phyloP scores from a whole-genome alignment of 2,329 filamentous ascomycete species.

The Trichoderma sp. region DNA sequence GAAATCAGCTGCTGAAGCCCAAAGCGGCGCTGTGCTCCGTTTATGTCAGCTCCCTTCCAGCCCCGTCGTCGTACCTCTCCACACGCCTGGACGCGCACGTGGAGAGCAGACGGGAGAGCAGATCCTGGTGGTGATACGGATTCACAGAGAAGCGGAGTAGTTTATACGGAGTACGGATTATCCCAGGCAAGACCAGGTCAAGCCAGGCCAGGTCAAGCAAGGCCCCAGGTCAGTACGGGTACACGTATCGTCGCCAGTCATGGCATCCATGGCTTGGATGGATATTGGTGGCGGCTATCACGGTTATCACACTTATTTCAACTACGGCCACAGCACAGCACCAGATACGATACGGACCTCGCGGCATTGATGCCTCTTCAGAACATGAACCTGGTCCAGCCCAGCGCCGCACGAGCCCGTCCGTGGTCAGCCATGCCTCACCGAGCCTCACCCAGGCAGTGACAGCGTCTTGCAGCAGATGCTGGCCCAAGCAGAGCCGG shows the following conservation, averaged over 20 bases:
- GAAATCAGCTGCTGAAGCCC: constrained; percentile 1
- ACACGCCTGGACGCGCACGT: not conserved
- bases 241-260: not conserved
- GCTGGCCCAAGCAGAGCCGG: not conserved
- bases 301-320: not conserved
- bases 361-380: not conserved
- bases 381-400: not conserved
- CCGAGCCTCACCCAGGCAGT: not conserved
- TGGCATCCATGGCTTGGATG: not conserved
- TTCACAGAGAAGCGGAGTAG: not conserved
- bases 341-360: not conserved
- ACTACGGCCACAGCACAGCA: not conserved
- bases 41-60: not conserved
- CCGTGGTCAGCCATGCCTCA: constrained; percentile 10
- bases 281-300: constrained; percentile 6
- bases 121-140: constrained; percentile 1
- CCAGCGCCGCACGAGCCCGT: constrained; percentile 7
- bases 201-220: not conserved
- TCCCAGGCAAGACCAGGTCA: not conserved
- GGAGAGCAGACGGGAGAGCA: not conserved
- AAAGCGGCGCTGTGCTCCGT: not conserved
- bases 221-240: not conserved
- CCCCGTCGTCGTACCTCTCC: not conserved
- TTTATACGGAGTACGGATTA: not conserved
- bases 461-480: not conserved